A percentile compares a stretch with the other conserved stretches of the same genome.
phyloP scores from a whole-genome alignment of 1,284 basidiomycete genomes.

The Cryptococcus maquisensis region DNA sequence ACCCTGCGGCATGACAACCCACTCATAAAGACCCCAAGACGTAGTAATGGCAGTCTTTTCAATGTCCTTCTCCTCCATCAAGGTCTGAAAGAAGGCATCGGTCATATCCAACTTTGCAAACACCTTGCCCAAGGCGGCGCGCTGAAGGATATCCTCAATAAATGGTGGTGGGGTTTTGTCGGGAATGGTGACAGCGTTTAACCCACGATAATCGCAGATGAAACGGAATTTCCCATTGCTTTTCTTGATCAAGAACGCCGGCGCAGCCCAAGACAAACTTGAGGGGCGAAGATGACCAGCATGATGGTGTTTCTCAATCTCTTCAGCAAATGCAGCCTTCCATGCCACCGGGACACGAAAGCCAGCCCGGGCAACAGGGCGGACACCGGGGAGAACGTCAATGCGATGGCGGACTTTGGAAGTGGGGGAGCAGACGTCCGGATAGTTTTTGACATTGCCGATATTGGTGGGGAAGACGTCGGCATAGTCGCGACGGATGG shows the following conservation, averaged over 20 bases:
- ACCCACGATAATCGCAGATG: background rate
- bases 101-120: background rate
- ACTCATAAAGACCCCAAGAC: background rate
- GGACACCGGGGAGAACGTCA: background rate
- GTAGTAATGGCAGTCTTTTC: background rate
- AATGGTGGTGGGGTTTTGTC: background rate
- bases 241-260: background rate
- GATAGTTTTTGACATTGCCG: too few species aligned
- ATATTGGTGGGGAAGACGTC: too few species aligned
- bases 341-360: background rate
- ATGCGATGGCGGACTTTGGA: background rate
- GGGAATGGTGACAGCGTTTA: background rate
- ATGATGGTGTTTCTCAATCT: too few species aligned
- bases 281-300: background rate
- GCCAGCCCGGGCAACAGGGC: background rate
- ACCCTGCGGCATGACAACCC: slow-evolving; percentile 1
- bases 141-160: background rate
- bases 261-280: background rate
- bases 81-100: background rate
- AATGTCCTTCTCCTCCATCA: background rate
- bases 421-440: too few species aligned
- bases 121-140: background rate
- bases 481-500: too few species aligned
- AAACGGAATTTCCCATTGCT: background rate
- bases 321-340: background rate